Base-by-base conservation (phyloP, 192 early-diverging fungal genomes). In the Cetraspora pellucida region DNA sequence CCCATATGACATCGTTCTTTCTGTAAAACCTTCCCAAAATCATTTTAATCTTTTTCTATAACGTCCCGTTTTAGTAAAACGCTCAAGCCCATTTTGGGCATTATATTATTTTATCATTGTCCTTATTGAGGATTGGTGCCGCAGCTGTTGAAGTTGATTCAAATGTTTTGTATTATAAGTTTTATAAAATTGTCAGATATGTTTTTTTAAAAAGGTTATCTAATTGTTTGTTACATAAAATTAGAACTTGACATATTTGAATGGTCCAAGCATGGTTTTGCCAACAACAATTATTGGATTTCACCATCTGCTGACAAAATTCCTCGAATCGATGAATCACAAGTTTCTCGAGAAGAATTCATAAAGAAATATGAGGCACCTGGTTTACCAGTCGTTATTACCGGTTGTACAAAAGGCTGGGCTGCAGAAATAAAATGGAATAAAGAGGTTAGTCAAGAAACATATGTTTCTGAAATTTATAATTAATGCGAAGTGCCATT, bases 161-260 rank as follows among this genome's bases (percentile, higher is more conserved):
- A 37, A 37, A 55, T 55, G n/a, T 55, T 55, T 55, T 14, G 52
- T 37, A 37, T n/a, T n/a, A n/a, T 37, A 37, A 37, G 37, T 37
- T 37, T 37, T 37, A 37, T 37, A 37, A 37, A 37, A 7, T 37
- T 37, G 37, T 37, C 37, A 7, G 37, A 37, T 37, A 37, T 37
- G 37, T 37, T 37, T 0, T 37, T 37, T 37, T 37, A 37, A 37
- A 37, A 37, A 37, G 7, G 37, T 37, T 37, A 37, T 37, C 37
- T 37, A 37, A 37, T 58, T n/a, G 8, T 58, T 21, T 11, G 57
- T 61, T 61, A 14, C 16, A 61, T 6, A 61, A 61, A 30, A 17
- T 31, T 78, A 90, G 91, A 93, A 78, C 79, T 93, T 9, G 88
- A 91, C 68, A 73, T 85, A n/a, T 86, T 87, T 66, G 84, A 85